Evolutionary conservation across 306 rosid species (phyloP).

Genomic region (Crotalaria pallida): DNA sequence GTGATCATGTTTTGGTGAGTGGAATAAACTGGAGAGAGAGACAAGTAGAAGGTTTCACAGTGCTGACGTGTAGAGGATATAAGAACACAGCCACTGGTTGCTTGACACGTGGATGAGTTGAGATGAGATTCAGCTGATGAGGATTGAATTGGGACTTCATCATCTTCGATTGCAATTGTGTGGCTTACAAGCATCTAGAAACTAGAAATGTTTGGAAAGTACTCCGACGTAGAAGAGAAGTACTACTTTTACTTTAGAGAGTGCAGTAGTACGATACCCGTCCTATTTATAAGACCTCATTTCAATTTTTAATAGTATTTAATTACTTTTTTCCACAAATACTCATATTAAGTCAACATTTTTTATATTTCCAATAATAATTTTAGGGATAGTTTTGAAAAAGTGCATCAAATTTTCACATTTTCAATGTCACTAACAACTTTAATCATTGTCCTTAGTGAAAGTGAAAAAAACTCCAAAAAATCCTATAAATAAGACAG

Average conservation of each 20-base stretch:
- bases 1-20: slow-evolving; percentile 16
- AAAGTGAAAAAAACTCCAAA: too few relatives aligned
- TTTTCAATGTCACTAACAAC: too few relatives aligned
- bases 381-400: too few relatives aligned
- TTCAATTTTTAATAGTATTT: too few relatives aligned
- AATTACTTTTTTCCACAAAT: too few relatives aligned
- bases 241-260: background rate
- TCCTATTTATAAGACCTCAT: too few relatives aligned
- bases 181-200: slow-evolving; percentile 16
- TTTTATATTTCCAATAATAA: too few relatives aligned
- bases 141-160: slow-evolving; percentile 21
- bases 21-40: slow-evolving; percentile 14
- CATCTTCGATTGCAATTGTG: slow-evolving; percentile 6
- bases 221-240: background rate
- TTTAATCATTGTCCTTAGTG: too few relatives aligned
- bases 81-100: background rate
- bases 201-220: background rate
- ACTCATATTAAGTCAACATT: too few relatives aligned
- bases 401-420: too few relatives aligned
- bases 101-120: slow-evolving; percentile 23
- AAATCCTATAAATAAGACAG: too few relatives aligned
- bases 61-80: slow-evolving; percentile 33
- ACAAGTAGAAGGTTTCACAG: background rate
- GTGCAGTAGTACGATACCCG: background rate
- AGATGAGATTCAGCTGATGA: slow-evolving; percentile 32